Percentiles rank a stretch among this genome's conserved stretches.
These are phyloP conservation scores for Curvularia spicifera DNA, from an alignment of 2,329 filamentous ascomycete species.

Conservation along the genomic window DNA sequence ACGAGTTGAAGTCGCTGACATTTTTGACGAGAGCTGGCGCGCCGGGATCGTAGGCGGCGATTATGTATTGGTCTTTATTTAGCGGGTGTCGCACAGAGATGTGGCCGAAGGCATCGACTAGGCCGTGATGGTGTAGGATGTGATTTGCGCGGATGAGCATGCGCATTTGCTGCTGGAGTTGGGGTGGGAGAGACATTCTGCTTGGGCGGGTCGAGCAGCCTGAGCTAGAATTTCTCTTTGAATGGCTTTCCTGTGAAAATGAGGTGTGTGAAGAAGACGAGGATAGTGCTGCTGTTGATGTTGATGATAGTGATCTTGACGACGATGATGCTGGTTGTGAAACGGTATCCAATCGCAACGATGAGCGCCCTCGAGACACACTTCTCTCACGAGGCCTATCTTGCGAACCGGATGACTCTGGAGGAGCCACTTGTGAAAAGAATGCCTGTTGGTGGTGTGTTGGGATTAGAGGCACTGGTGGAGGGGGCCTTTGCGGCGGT, in stretches of 20 bases:
- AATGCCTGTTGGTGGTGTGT: background rate
- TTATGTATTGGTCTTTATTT: slow-evolving; percentile 56
- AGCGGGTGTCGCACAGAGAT: slow-evolving; percentile 58
- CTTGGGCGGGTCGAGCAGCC: background rate
- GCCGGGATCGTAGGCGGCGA: slow-evolving; percentile 53
- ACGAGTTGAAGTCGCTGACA: slow-evolving; percentile 56
- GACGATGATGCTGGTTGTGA: background rate
- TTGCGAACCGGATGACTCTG: background rate
- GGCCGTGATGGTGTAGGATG: slow-evolving; percentile 58
- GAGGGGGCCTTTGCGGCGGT: background rate
- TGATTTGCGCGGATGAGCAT: slow-evolving; percentile 49
- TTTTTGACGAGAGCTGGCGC: slow-evolving; percentile 58
- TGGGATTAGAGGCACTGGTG: background rate
- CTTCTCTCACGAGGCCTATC: background rate
- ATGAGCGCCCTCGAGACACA: background rate
- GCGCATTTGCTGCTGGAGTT: slow-evolving; percentile 28
- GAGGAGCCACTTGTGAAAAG: no score
- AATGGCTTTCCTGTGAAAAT: background rate
- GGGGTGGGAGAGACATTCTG: slow-evolving; percentile 17
- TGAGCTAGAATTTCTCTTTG: background rate
- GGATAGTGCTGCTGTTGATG: background rate
- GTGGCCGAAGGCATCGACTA: slow-evolving; percentile 63
- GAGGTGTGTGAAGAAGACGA: background rate
- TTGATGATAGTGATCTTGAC: background rate
- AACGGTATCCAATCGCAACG: background rate